Conservation (phyloP, 768 basidiomycete genomes). For the Pleurotus cornucopiae region DNA sequence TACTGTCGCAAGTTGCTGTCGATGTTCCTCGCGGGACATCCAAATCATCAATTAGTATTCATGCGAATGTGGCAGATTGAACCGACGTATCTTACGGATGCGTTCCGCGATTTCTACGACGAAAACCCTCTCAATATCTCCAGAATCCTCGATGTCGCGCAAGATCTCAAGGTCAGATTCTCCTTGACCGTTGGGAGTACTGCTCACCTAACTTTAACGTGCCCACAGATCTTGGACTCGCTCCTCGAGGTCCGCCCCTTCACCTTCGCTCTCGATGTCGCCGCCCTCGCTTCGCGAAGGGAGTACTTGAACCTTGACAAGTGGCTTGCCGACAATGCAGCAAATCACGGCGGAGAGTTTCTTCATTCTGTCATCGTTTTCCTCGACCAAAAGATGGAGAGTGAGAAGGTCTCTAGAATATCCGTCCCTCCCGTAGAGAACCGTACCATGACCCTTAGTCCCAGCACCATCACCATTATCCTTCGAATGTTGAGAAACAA, state of each 20-base stretch:
- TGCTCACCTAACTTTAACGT: background rate
- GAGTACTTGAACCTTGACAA: constrained; percentile 96
- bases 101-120: constrained; percentile 88
- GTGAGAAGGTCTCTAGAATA: constrained; percentile 72
- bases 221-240: constrained; percentile 78
- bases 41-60: constrained; percentile 95
- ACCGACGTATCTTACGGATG: constrained; percentile 78
- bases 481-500: constrained; percentile 83
- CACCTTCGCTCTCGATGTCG: constrained; percentile 89
- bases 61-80: constrained; percentile 94
- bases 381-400: constrained; percentile 89
- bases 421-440: constrained; percentile 76
- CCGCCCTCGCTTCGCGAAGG: constrained; percentile 86
- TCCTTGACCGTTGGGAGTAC: background rate
- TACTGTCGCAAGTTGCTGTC: constrained; percentile 81
- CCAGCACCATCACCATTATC: constrained; percentile 88
- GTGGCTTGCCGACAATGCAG: constrained; percentile 89
- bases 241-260: constrained; percentile 87
- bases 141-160: constrained; percentile 90
- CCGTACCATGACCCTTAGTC: constrained; percentile 83
- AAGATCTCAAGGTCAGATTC: constrained; percentile 79
- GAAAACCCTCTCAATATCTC: constrained; percentile 93
- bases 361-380: constrained; percentile 85
- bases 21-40: constrained; percentile 90
- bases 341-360: constrained; percentile 79